Evolutionary conservation across 441 rosid genomes (phyloP).

Genomic region (Populus hybrid): DNA sequence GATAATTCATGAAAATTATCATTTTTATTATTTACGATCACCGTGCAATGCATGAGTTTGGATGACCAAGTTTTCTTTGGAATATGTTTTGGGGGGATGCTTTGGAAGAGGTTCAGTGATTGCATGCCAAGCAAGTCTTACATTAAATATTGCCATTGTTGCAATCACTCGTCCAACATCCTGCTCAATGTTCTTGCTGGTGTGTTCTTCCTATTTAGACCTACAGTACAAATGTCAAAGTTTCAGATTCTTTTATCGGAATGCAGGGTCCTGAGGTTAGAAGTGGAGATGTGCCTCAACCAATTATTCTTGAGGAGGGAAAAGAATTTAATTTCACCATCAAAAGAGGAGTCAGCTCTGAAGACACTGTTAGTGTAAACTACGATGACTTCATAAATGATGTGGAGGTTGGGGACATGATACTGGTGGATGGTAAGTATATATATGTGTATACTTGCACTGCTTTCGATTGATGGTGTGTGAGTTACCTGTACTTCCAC

Average conservation of each 20-base stretch:
- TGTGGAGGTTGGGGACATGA: slow-evolving; percentile 81
- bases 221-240: neutral
- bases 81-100: neutral
- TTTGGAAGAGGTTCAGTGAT: neutral
- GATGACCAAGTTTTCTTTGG: neutral
- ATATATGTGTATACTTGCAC: neutral
- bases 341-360: slow-evolving; percentile 68
- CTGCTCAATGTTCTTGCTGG: neutral
- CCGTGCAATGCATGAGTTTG: neutral
- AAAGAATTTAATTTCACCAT: slow-evolving; percentile 90
- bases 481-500: neutral
- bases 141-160: neutral
- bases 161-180: neutral
- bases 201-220: neutral
- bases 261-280: slow-evolving; percentile 96
- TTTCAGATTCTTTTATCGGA: neutral
- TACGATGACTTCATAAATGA: slow-evolving; percentile 92
- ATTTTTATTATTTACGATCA: neutral
- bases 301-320: slow-evolving; percentile 70
- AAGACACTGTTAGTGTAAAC: slow-evolving; percentile 87
- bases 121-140: neutral
- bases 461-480: neutral
- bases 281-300: slow-evolving; percentile 94
- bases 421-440: slow-evolving; percentile 84
- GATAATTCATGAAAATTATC: too few species aligned